These are phyloP conservation scores for Citeromyces siamensis DNA, from an alignment of 1,139 yeast genomes.

Conservation along the genomic window DNA sequence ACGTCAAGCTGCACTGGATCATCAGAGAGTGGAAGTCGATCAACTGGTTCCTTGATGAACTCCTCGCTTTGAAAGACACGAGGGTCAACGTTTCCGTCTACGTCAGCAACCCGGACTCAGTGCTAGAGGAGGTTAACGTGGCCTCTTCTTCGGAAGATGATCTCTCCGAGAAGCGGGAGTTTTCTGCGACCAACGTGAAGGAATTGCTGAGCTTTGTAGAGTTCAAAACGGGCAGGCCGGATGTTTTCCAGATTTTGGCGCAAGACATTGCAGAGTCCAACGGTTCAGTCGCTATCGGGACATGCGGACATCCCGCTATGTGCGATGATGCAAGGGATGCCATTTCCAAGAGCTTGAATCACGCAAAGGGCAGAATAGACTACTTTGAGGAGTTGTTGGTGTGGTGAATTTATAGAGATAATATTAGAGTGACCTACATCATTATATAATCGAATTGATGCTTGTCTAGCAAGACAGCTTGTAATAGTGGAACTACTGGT, in stretches of 20 bases:
- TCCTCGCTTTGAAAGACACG: conserved; percentile 21
- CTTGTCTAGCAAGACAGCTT: too few species aligned
- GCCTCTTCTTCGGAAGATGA: conserved; percentile 1
- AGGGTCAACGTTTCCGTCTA: conserved; percentile 25
- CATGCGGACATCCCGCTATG: conserved; percentile 37
- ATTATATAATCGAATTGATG: too few species aligned
- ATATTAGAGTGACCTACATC: too few species aligned
- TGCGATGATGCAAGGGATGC: conserved; percentile 33
- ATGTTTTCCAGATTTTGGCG: conserved; percentile 23
- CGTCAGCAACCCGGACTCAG: conserved; percentile 23
- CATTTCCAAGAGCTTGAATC: conserved; percentile 12
- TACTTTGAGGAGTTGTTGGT: conserved; percentile 19
- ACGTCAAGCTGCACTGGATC: conserved; percentile 33
- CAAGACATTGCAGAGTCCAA: conserved; percentile 23
- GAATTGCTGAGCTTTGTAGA: conserved; percentile 23
- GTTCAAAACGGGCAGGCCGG: conserved; percentile 34
- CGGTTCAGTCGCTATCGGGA: conserved; percentile 31
- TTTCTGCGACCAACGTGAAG: not conserved
- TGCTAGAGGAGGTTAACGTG: conserved; percentile 4
- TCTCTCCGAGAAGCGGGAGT: not conserved
- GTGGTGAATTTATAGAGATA: too few species aligned
- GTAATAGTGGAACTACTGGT: too few species aligned
- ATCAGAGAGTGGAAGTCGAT: conserved; percentile 33
- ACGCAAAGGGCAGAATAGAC: conserved; percentile 11
- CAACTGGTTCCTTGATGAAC: conserved; percentile 38